Conservation (phyloP, 2,329 filamentous ascomycete genomes). For the Trichoderma sp. region DNA sequence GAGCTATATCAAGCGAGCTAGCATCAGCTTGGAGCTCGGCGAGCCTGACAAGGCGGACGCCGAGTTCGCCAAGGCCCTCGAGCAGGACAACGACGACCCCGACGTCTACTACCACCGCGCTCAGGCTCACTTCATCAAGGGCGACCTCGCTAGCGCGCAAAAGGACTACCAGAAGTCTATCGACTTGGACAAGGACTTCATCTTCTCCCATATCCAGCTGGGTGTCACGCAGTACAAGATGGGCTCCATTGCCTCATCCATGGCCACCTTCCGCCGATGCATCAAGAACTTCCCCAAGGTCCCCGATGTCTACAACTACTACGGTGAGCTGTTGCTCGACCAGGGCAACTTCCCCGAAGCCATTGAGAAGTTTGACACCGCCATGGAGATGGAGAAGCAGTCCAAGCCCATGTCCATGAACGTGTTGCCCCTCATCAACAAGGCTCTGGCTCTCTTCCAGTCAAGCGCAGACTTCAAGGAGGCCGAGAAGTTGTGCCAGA, state of each 20-base stretch:
- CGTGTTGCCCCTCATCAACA: constrained; percentile 96
- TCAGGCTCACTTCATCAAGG: constrained; percentile 96
- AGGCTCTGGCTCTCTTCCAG: constrained; percentile 93
- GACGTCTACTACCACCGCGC: constrained; percentile 99
- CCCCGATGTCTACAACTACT: constrained; percentile 99
- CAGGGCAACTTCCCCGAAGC: constrained; percentile 94
- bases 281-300: constrained; percentile 98
- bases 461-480: constrained; percentile 97
- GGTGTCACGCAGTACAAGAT: constrained; percentile 99
- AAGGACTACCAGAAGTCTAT: constrained; percentile 99
- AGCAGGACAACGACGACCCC: constrained; percentile 82
- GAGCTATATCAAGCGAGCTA: constrained; percentile 97
- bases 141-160: constrained; percentile 86
- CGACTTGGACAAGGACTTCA: constrained; percentile 91
- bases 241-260: constrained; percentile 94
- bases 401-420: constrained; percentile 95
- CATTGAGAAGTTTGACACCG: constrained; percentile 95
- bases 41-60: constrained; percentile 81
- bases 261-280: constrained; percentile 95
- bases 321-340: constrained; percentile 92
- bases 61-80: constrained; percentile 82
- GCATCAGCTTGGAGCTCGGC: constrained; percentile 92
- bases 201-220: constrained; percentile 99
- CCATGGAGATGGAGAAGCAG: constrained; percentile 98
- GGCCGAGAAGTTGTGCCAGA: constrained; percentile 94